These are phyloP conservation scores for Aspergillus vadensis DNA, from an alignment of 2,329 filamentous ascomycete genomes.

Conservation along the genomic window DNA sequence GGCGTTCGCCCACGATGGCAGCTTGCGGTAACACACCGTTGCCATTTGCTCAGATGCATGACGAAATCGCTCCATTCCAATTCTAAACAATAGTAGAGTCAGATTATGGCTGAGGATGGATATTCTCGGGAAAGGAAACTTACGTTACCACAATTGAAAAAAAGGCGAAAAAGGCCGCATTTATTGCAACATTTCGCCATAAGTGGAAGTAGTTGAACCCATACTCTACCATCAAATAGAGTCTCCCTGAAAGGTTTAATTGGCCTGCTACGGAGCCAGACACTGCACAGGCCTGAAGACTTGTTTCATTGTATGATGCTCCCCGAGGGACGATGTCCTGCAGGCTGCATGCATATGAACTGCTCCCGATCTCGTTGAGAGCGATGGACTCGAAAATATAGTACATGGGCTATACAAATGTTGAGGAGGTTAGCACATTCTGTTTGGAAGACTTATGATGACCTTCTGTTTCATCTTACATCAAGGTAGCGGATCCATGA, in stretches of 20 bases:
- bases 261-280: conserved; percentile 1
- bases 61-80: conserved; percentile 10
- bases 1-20: not conserved
- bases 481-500: conserved; percentile 78
- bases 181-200: conserved; percentile 12
- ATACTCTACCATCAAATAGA: conserved; percentile 5
- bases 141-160: not conserved
- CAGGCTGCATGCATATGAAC: conserved; percentile 1
- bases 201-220: not conserved
- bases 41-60: conserved; percentile 4
- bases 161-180: conserved; percentile 4
- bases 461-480: conserved; percentile 60
- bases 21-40: conserved; percentile 6
- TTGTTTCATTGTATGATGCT: not conserved
- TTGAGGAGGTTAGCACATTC: not conserved
- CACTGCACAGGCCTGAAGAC: conserved; percentile 5
- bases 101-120: not conserved
- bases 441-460: not conserved
- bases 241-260: not conserved
- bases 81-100: not conserved
- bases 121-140: not conserved
- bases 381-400: conserved; percentile 9
- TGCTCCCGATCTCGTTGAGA: conserved; percentile 7
- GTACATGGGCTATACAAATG: conserved; percentile 3
- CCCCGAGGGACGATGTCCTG: conserved; percentile 2